These are phyloP conservation scores for Cudoniella acicularis DNA, from an alignment of 495 filamentous ascomycete species.

Conservation along the genomic window DNA sequence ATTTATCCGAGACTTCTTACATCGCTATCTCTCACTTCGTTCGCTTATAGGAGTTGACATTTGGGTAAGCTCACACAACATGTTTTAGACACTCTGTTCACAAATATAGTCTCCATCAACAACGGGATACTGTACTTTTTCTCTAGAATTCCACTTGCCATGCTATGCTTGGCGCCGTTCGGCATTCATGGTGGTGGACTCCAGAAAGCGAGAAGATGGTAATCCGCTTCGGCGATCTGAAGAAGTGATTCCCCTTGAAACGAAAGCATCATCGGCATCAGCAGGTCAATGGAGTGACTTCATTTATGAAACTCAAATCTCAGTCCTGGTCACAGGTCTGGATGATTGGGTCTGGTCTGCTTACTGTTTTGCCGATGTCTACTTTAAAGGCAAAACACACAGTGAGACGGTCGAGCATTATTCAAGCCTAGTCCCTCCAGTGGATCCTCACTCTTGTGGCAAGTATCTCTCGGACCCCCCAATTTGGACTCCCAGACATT, in stretches of 20 bases:
- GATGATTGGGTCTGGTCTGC: slow-evolving; percentile 4
- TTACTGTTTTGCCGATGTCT: slow-evolving; percentile 7
- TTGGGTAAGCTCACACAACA: neutral
- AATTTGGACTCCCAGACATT: neutral
- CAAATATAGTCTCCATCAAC: neutral
- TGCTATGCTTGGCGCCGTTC: slow-evolving; percentile 3
- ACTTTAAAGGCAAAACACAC: neutral
- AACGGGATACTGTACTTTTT: neutral
- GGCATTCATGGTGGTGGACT: neutral
- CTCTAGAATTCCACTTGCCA: slow-evolving; percentile 6
- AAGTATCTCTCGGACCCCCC: neutral
- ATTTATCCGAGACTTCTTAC: slow-evolving; percentile 1
- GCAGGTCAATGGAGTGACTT: neutral
- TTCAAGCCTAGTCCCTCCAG: neutral
- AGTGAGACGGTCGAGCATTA: neutral
- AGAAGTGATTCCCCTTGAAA: neutral
- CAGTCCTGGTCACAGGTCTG: slow-evolving; percentile 1
- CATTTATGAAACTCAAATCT: slow-evolving; percentile 5
- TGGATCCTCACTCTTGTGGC: slow-evolving; percentile 2
- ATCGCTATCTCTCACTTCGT: neutral
- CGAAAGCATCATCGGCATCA: no score
- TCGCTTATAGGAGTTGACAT: neutral
- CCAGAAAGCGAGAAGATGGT: neutral
- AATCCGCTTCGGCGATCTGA: neutral
- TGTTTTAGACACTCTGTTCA: neutral